Conservation (phyloP, 2,329 filamentous ascomycete species). For the Pestalotiopsis sp. region DNA sequence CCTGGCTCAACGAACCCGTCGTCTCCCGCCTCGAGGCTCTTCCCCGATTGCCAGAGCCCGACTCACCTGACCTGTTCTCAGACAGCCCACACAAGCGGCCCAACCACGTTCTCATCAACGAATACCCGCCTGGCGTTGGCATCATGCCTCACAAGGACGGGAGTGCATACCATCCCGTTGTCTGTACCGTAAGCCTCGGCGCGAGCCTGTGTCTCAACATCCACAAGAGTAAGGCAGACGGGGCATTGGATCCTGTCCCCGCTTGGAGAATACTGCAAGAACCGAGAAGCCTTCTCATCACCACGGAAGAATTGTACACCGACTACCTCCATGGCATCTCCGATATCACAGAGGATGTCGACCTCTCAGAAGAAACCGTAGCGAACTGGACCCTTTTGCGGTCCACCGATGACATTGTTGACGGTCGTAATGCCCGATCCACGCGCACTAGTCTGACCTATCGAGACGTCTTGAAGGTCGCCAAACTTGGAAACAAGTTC, state of each 20-base stretch:
- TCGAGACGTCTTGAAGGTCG: conserved; percentile 83
- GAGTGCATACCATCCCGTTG: conserved; percentile 80
- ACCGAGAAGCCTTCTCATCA: conserved; percentile 78
- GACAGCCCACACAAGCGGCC: conserved; percentile 73
- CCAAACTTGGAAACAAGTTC: conserved; percentile 70
- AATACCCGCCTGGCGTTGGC: conserved; percentile 85
- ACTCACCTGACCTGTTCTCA: conserved; percentile 50
- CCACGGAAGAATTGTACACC: conserved; percentile 68
- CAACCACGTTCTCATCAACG: conserved; percentile 93
- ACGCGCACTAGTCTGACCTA: conserved; percentile 77
- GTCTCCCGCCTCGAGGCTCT: conserved; percentile 62
- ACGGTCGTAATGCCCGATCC: conserved; percentile 58
- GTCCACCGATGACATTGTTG: conserved; percentile 44
- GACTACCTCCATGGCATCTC: conserved; percentile 77
- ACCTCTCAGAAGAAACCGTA: conserved; percentile 63
- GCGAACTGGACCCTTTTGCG: conserved; percentile 73
- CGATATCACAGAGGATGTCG: conserved; percentile 65
- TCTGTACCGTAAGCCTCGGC: conserved; percentile 88
- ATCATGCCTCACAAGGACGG: conserved; percentile 98
- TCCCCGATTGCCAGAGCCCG: conserved; percentile 34
- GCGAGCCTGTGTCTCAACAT: conserved; percentile 78
- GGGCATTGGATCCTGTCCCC: conserved; percentile 55
- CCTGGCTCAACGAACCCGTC: conserved; percentile 74
- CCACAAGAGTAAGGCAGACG: conserved; percentile 64
- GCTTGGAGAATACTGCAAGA: conserved; percentile 75